phyloP scores from a whole-genome alignment of 176 grass and related monocot genomes.

The Rhipidocladum racemiflorum region DNA sequence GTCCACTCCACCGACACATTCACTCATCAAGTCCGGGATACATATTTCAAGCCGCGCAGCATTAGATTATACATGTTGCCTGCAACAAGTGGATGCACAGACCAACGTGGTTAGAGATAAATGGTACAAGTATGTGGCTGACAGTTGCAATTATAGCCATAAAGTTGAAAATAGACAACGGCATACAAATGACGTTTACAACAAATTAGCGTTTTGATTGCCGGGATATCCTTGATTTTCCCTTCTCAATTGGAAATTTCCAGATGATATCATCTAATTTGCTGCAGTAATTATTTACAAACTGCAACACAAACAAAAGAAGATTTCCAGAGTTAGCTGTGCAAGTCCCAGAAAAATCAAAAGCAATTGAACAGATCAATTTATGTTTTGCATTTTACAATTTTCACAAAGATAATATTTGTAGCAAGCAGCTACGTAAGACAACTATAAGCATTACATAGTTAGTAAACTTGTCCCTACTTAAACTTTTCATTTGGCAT shows the following conservation, averaged over 20 bases:
- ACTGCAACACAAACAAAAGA: slow-evolving; percentile 44
- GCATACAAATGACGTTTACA: not conserved
- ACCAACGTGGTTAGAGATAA: not conserved
- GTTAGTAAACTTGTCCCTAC: not conserved
- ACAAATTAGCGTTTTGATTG: slow-evolving; percentile 44
- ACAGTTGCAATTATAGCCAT: not conserved
- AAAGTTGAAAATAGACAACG: not conserved
- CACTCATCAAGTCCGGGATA: not conserved
- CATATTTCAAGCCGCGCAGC: not conserved
- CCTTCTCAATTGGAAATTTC: slow-evolving; percentile 66
- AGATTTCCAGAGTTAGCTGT: slow-evolving; percentile 20
- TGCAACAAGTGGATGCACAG: slow-evolving; percentile 27
- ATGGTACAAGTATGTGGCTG: not conserved
- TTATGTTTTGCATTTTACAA: slow-evolving; percentile 7
- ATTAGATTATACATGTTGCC: slow-evolving; percentile 5
- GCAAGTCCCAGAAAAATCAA: not conserved
- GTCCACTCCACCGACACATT: not conserved
- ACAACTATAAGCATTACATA: slow-evolving; percentile 14
- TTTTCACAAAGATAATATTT: slow-evolving; percentile 7
- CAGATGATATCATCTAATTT: slow-evolving; percentile 94
- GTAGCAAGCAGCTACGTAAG: not conserved
- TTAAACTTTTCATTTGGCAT: not conserved
- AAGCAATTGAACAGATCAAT: slow-evolving; percentile 9
- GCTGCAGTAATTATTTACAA: slow-evolving; percentile 70
- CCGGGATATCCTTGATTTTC: slow-evolving; percentile 51